Conservation (phyloP, 768 basidiomycete genomes). For the Boletus bicolor region DNA sequence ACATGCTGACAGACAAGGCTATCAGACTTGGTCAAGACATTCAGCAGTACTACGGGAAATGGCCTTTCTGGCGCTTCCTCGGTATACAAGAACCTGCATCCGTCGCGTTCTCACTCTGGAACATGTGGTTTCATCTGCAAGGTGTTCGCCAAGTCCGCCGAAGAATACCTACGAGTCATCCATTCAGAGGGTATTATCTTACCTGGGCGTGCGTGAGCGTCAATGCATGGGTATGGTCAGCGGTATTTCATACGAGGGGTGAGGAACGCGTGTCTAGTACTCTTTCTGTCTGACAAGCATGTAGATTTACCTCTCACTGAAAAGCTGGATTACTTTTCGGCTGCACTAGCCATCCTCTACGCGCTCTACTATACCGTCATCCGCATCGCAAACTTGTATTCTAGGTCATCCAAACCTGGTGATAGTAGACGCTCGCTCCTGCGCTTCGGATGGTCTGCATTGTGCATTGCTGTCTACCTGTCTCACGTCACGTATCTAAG, state of each 20-base stretch:
- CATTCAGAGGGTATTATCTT: slow-evolving; percentile 67
- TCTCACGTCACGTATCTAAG: slow-evolving; percentile 78
- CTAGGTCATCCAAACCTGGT: slow-evolving; percentile 31
- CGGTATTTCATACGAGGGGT: slow-evolving; percentile 93
- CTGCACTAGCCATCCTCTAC: slow-evolving; percentile 78
- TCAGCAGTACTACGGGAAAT: slow-evolving; percentile 92
- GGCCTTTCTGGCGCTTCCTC: slow-evolving; percentile 89
- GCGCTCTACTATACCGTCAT: slow-evolving; percentile 76
- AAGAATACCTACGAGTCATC: slow-evolving; percentile 52
- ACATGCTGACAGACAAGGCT: slow-evolving; percentile 62
- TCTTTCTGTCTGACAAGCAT: slow-evolving; percentile 5
- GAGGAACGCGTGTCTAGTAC: slow-evolving; percentile 20
- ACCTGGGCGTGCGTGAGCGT: slow-evolving; percentile 67
- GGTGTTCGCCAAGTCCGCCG: slow-evolving; percentile 52
- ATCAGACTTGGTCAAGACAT: slow-evolving; percentile 40
- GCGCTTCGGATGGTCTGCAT: slow-evolving; percentile 42
- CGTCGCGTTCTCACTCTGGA: slow-evolving; percentile 84
- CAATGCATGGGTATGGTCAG: slow-evolving; percentile 92
- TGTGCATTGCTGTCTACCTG: slow-evolving; percentile 56
- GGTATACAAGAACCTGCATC: slow-evolving; percentile 95
- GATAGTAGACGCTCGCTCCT: slow-evolving; percentile 14
- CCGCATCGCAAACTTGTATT: slow-evolving; percentile 75
- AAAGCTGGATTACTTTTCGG: slow-evolving; percentile 93
- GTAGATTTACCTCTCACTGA: slow-evolving; percentile 84
- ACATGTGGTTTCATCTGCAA: slow-evolving; percentile 69